Evolutionary conservation across 257 asterid species (phyloP), one percentile per base, ranked within the genome.

Genomic region (Lycium ferocissimum): DNA sequence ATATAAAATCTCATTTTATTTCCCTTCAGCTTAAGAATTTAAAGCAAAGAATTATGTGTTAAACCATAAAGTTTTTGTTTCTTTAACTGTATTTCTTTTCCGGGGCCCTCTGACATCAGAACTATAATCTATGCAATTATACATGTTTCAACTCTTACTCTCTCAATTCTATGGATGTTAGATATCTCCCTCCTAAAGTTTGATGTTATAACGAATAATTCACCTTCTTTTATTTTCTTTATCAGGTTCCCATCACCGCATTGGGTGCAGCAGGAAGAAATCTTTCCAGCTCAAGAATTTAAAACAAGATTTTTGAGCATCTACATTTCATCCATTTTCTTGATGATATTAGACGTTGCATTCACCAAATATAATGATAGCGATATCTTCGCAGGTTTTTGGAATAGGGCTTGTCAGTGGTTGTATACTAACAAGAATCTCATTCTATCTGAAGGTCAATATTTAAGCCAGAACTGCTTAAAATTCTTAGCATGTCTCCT

Each of bases 191-290:
- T 82, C 66, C 33, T 49, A 20, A 49, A 0, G 0, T 20, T 11
- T 73, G 62, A 7, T 22, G 7, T 75, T 33, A 78, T 53, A 78
- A 26, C 40, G 26, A 22, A 78, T 14, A 14, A 75, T 66, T 11
- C 9, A 73, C 57, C 13, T 69, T 22, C 3, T 35, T 33, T 72
- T 45, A 53, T 58, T 83, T 83, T 5, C 79, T 62, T 18, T 82
- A 20, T 75, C 90, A 94, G 98, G 93, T 94, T 85, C 83, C 95
- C 79, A 75, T 95, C 89, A 95, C 99, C 4, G 97, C 92, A 81
- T 51, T 92, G 47, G 98, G 97, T 56, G 98, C 98, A 89, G 94
- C 94, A 0, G 99, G 99, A 87, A 83, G 99, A 84, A 95, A 95
- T 26, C 33, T 26, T 26, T 26, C 33, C 33, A 26, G 33, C 33